Base-by-base conservation (phyloP, 805 yeast genomes). In the Saccharomycopsis sp. region DNA sequence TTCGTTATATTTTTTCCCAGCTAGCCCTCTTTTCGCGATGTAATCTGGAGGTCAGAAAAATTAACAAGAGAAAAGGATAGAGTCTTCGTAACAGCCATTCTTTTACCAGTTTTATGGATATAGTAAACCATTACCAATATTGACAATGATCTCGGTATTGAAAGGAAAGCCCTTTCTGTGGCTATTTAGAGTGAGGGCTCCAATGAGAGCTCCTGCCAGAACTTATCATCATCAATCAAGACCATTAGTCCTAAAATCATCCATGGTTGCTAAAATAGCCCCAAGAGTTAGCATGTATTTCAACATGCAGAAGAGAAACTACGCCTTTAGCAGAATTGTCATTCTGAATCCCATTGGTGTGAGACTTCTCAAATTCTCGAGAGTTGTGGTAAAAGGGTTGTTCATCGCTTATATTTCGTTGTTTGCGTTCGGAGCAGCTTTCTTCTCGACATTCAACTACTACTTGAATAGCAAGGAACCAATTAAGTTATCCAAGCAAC, bases 351-450 rank as follows among this genome's bases (percentile, higher is more conserved):
- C 63, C 2, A 15, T 55, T 51, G 63, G 59, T 14, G 49, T 49
- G 2, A 53, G 59, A 47, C 38, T 61, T 17, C 41, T 56, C 12
- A 44, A 17, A 35, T 25, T 62, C 3, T 58, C 66, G 0, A 61
- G 52, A 49, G 58, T 59, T 3, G 52, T 61, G 7, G 22, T 63
- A 9, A 64, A 64, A 56, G 66, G 62, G 2, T 49, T 64, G 15
- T 24, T 54, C 3, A 53, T 64, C 2, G 62, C 63, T 25, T 64
- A 62, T 34, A 62, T 49, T 1, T 58, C 60, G 50, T 57, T 56
- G 15, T 2, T 61, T 5, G 44, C 57, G 2, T 15, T 61, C 15
- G 58, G 35, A 52, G 60, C 35, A 47, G 49, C 15, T 41, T 55
- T 12, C 42, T 29, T 51, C 23, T 50, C 53, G 25, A 51, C 53